A percentile compares a stretch with the other conserved stretches of the same genome.
Evolutionary conservation across 164 flowering plant genomes (phyloP).

Genomic region (Annona cherimola): DNA sequence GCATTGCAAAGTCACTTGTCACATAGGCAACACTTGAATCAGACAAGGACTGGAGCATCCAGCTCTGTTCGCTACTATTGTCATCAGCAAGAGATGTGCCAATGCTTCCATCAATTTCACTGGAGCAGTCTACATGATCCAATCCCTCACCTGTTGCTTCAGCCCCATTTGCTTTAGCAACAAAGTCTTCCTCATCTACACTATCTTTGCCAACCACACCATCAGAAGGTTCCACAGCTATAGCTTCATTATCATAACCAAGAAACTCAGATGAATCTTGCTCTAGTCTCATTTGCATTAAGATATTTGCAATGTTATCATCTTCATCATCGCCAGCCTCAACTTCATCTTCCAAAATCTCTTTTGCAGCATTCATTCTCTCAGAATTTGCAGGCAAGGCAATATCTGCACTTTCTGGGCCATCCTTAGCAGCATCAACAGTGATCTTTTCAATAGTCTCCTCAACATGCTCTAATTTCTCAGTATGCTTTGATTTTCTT

Average conservation of each 20-base stretch:
- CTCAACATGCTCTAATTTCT: too few relatives aligned
- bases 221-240: conserved; percentile 6
- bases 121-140: conserved; percentile 42
- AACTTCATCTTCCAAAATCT: neutral
- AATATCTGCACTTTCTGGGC: too few relatives aligned
- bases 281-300: conserved; percentile 53
- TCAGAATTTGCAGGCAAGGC: conserved; percentile 24
- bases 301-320: conserved; percentile 35
- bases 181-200: conserved; percentile 11
- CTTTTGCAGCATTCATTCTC: conserved; percentile 6
- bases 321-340: neutral
- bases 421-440: too few relatives aligned
- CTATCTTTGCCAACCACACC: conserved; percentile 2
- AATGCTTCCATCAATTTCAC: conserved; percentile 43
- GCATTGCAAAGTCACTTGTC: conserved; percentile 95
- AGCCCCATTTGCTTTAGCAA: conserved; percentile 22
- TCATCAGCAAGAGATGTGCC: conserved; percentile 55
- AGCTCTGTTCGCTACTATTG: conserved; percentile 74
- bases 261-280: conserved; percentile 26
- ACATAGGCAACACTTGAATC: conserved; percentile 92
- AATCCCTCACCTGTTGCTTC: conserved; percentile 25
- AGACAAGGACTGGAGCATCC: conserved; percentile 76
- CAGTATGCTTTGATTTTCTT: conserved; percentile 72
- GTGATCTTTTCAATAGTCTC: too few relatives aligned
- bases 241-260: conserved; percentile 18